These are phyloP conservation scores for Penicillium sp. DNA, from an alignment of 2,329 filamentous ascomycete species.

Conservation along the genomic window DNA sequence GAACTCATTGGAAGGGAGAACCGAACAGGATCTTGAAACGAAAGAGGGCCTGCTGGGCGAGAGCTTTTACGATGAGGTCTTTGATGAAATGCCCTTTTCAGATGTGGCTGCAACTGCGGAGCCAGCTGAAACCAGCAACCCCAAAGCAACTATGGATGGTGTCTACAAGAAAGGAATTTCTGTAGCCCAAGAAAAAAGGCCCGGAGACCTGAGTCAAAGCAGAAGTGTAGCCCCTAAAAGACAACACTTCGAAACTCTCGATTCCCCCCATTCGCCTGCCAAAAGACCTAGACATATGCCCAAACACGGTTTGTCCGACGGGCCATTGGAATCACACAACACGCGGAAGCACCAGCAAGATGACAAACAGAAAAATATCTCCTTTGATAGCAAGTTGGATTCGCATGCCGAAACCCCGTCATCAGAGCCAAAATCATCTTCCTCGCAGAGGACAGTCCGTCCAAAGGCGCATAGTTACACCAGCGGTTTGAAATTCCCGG, in stretches of 20 bases:
- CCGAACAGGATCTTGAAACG: background rate
- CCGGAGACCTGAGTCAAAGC: background rate
- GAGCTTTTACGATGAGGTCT: conserved; percentile 23
- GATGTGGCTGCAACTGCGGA: background rate
- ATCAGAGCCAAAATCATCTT: conserved; percentile 24
- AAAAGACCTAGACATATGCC: conserved; percentile 11
- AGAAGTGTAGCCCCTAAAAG: background rate
- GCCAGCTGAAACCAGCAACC: background rate
- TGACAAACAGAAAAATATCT: background rate
- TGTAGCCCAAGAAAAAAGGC: background rate
- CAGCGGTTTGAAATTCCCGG: conserved; percentile 62
- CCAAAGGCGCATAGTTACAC: conserved; percentile 33
- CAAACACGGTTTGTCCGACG: background rate
- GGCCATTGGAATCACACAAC: background rate
- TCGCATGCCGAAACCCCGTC: conserved; percentile 6
- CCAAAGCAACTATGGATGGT: background rate
- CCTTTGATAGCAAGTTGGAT: conserved; percentile 6
- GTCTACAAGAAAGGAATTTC: background rate
- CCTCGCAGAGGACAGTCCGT: conserved; percentile 27
- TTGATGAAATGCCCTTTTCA: conserved; percentile 16
- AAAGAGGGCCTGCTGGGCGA: conserved; percentile 20
- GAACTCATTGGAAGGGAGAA: conserved; percentile 20
- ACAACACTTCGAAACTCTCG: background rate
- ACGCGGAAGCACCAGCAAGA: background rate
- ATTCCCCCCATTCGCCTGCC: background rate